Percentiles rank a stretch among this genome's conserved stretches.
Evolutionary conservation across 495 filamentous ascomycete genomes (phyloP).

Genomic region (Neurospora africana): DNA sequence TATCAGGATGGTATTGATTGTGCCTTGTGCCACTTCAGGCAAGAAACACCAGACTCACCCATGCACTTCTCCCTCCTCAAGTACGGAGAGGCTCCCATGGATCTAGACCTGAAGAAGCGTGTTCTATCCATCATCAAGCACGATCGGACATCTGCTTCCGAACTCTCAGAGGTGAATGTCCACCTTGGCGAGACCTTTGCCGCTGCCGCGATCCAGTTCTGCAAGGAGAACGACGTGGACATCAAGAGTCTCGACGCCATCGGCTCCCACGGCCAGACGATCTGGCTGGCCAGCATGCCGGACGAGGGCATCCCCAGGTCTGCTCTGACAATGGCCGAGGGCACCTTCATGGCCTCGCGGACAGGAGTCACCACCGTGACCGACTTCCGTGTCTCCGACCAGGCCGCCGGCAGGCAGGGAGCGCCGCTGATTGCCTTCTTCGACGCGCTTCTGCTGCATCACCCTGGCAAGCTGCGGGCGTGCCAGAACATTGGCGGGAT

Average conservation of each 20-base stretch:
- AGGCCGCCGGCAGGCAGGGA: conserved; percentile 36
- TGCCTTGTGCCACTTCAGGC: conserved; percentile 39
- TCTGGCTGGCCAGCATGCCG: conserved; percentile 48
- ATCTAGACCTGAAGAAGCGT: conserved; percentile 42
- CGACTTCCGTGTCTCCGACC: conserved; percentile 35
- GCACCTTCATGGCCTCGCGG: conserved; percentile 28
- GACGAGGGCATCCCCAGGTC: conserved; percentile 35
- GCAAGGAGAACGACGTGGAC: conserved; percentile 32
- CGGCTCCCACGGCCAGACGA: conserved; percentile 50
- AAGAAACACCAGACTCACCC: conserved; percentile 36
- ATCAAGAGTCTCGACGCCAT: conserved; percentile 41
- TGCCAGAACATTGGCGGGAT: conserved; percentile 54
- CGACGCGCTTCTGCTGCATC: conserved; percentile 42
- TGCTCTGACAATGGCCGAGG: conserved; percentile 40
- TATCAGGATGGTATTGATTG: conserved; percentile 38
- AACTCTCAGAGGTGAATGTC: conserved; percentile 45
- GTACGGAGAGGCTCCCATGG: conserved; percentile 37
- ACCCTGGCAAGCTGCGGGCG: conserved; percentile 44
- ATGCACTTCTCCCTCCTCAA: conserved; percentile 40
- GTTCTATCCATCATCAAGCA: conserved; percentile 46
- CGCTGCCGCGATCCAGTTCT: conserved; percentile 36
- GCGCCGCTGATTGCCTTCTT: conserved; percentile 40
- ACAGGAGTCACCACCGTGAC: conserved; percentile 35
- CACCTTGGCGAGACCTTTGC: conserved; percentile 43
- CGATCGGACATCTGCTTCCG: conserved; percentile 40